Evolutionary conservation across 495 filamentous ascomycete genomes (phyloP), one percentile per base, ranked within the genome.

Genomic region (Annulohypoxylon nitens): DNA sequence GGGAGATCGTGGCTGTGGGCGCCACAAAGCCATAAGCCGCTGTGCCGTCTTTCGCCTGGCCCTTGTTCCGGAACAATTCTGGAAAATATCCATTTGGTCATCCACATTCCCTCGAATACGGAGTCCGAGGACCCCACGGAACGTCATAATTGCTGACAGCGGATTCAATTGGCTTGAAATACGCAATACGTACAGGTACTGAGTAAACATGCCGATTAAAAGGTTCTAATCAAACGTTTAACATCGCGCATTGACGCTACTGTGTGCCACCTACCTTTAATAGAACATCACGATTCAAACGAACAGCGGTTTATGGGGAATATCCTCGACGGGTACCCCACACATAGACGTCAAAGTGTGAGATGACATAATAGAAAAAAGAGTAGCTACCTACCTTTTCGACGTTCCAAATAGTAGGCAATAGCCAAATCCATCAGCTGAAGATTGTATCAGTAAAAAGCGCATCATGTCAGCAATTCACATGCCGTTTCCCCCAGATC

Each of bases 11-110:
- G 70, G 65, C 65, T 73, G 61, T 73, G 65, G 65, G 48, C 54
- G 58, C 53, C 51, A 64, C 59, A 47, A 47, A 48, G 30, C 59
- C 43, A 14, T 62, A 63, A 33, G 41, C 26, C 60, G 36, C 34
- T 54, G 39, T 53, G 34, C 64, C 64, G 51, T 61, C 50, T 11
- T 33, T 51, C 14, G 18, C 41, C 50, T 64, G 43, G n/a, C 33
- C 70, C 55, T 54, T 61, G 45, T 61, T 57, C 61, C 70, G 60
- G 70, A 69, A 69, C 48, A 51, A 25, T 73, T 73, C 70, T 73
- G 54, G 65, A 73, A 73, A 7, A 73, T 20, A 60, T 64, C 41
- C 37, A 60, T 51, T 41, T 68, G 18, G 51, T 67, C 30, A 5
- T 16, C 51, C 60, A 58, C 43, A 50, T 60, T 41, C 47, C 51